Percentiles rank a stretch among this genome's conserved stretches.
phyloP scores from a whole-genome alignment of 352 stramenopile species.

The Globisporangium yorkense region DNA sequence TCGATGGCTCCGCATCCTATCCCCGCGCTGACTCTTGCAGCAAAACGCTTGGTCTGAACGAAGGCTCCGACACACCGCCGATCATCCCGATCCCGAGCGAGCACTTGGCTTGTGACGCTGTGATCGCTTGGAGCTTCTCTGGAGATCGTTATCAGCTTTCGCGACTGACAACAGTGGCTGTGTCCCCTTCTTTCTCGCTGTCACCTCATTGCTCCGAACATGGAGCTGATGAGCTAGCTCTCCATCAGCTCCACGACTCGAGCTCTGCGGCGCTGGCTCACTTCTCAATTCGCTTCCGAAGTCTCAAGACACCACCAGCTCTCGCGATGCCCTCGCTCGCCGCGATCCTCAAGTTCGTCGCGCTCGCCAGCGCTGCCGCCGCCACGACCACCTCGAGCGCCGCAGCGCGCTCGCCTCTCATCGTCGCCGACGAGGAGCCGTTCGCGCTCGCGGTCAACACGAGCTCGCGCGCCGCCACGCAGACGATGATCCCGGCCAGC shows the following conservation, averaged over 20 bases:
- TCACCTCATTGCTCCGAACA: too few species aligned
- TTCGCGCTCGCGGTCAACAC: slow-evolving; percentile 21
- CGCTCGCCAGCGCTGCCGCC: not conserved
- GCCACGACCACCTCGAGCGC: not conserved
- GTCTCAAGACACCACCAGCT: not conserved
- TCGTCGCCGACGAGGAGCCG: slow-evolving; percentile 18
- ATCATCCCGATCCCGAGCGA: too few species aligned
- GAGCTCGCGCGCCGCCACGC: slow-evolving; percentile 10
- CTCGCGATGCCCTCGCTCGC: slow-evolving; percentile 1
- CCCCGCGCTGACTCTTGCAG: too few species aligned
- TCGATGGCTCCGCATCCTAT: too few species aligned
- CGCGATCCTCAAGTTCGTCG: not conserved
- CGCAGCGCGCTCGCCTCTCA: slow-evolving; percentile 7
- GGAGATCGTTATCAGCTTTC: not conserved
- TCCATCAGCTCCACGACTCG: not conserved
- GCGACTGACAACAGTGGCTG: not conserved
- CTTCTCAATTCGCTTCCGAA: not conserved
- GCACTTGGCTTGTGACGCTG: too few species aligned
- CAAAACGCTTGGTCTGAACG: too few species aligned
- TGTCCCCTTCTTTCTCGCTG: not conserved
- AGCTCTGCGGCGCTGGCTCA: not conserved
- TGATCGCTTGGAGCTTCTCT: not conserved
- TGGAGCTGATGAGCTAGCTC: not conserved
- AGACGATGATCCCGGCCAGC: slow-evolving; percentile 14
- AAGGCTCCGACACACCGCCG: too few species aligned